phyloP scores from a whole-genome alignment of 2,329 filamentous ascomycete genomes.

The Penicillium sp. region DNA sequence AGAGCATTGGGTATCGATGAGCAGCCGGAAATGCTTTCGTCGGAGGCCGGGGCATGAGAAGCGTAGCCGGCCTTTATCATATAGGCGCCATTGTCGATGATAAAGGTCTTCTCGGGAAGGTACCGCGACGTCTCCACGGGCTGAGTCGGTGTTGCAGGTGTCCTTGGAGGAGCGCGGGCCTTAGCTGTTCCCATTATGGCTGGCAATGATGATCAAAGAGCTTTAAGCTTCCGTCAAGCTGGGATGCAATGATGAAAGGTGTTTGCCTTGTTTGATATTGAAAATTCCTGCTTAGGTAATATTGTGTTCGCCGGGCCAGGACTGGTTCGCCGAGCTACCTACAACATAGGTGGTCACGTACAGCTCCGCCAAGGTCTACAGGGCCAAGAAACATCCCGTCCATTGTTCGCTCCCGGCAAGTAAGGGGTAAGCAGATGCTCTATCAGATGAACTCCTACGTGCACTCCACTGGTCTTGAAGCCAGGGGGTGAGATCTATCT shows the following conservation, averaged over 20 bases:
- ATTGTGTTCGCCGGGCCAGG: not conserved
- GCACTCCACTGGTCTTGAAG: not conserved
- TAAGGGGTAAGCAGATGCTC: not conserved
- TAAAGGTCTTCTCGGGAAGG: conserved; percentile 66
- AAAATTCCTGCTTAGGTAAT: conserved; percentile 3
- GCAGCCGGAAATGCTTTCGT: conserved; percentile 49
- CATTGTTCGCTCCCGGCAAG: not conserved
- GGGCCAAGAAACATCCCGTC: not conserved
- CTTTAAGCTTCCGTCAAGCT: conserved; percentile 5
- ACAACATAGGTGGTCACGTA: not conserved
- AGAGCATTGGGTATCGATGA: conserved; percentile 82
- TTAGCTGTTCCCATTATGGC: conserved; percentile 33
- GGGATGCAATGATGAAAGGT: conserved; percentile 3
- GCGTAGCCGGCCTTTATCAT: conserved; percentile 86
- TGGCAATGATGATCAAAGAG: conserved; percentile 1
- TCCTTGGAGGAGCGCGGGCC: conserved; percentile 45
- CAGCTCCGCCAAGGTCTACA: not conserved
- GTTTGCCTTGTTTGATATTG: conserved; percentile 17
- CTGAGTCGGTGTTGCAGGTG: conserved; percentile 43
- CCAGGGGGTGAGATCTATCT: not conserved
- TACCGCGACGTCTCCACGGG: conserved; percentile 37
- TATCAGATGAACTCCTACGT: not conserved
- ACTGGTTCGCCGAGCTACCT: no score
- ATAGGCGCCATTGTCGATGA: conserved; percentile 91
- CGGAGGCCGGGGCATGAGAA: conserved; percentile 38